Percentiles rank a stretch among this genome's conserved stretches.
These are phyloP conservation scores for Calonectria hawksworthii DNA, from an alignment of 2,329 filamentous ascomycete species.

Conservation along the genomic window DNA sequence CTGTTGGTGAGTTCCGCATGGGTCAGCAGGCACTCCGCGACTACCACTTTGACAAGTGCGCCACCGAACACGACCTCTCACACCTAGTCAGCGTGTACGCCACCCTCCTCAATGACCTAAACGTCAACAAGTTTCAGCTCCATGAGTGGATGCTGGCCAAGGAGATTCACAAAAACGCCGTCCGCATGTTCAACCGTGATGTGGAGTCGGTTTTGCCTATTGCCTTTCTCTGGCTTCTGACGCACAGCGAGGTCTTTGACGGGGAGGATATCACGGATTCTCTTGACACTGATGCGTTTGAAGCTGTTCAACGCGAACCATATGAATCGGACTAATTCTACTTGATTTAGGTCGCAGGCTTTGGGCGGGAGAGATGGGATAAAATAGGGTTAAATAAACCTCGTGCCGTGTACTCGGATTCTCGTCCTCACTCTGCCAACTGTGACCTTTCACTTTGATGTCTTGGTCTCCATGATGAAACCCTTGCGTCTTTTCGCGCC, in stretches of 20 bases:
- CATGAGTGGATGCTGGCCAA: neutral
- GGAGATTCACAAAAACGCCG: neutral
- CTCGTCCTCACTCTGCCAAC: neutral
- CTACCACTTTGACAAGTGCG: neutral
- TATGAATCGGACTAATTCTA: neutral
- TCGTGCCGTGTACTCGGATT: neutral
- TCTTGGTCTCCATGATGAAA: neutral
- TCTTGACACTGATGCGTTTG: neutral
- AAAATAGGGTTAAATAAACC: neutral
- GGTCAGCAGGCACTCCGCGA: neutral
- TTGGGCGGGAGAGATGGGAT: neutral
- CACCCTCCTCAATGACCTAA: neutral
- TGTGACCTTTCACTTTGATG: neutral
- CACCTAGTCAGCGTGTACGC: neutral
- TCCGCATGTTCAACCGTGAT: neutral
- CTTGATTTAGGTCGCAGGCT: neutral
- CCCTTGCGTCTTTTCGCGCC: neutral
- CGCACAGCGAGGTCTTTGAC: neutral
- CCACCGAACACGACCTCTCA: neutral
- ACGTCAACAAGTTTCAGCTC: neutral
- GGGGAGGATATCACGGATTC: neutral
- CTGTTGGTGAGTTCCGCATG: neutral
- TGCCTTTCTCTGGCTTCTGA: neutral
- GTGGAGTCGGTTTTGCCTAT: neutral
- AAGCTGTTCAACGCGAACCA: neutral